Evolutionary conservation across 2,329 filamentous ascomycete genomes (phyloP).

Genomic region (Trichoderma atrobrunneum): DNA sequence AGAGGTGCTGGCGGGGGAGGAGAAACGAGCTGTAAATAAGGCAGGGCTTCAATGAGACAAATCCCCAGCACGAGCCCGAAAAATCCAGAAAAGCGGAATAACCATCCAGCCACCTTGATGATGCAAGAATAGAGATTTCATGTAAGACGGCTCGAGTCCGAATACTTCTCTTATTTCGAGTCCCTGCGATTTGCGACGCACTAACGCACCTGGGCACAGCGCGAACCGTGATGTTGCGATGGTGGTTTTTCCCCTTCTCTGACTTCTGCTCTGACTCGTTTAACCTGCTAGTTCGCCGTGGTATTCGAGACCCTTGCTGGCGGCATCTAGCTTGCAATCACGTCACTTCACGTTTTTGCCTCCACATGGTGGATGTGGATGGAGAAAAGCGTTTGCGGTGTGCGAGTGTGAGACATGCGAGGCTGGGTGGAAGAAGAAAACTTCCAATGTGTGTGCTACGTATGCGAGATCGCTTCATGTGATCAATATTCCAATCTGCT

Average conservation of each 20-base stretch:
- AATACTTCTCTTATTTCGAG: not conserved
- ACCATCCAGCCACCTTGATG: conserved; percentile 11
- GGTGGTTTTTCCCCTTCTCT: not conserved
- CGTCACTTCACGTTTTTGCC: conserved; percentile 20
- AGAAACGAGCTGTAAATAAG: not conserved
- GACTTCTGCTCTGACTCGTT: conserved; percentile 3
- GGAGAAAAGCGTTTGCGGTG: not conserved
- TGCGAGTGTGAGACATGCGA: not conserved
- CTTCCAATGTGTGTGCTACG: not conserved
- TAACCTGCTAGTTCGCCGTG: not conserved
- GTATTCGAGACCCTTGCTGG: conserved; percentile 1
- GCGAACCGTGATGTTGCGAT: conserved; percentile 6
- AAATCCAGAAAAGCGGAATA: not conserved
- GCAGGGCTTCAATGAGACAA: not conserved
- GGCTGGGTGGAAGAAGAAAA: not conserved
- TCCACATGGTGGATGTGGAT: conserved; percentile 12
- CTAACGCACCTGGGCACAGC: conserved; percentile 18
- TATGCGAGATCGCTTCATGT: not conserved
- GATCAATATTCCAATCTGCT: not conserved
- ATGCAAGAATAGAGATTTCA: conserved; percentile 14
- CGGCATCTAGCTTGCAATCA: conserved; percentile 2
- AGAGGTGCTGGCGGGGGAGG: not conserved
- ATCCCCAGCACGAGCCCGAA: not conserved
- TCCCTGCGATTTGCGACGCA: not conserved
- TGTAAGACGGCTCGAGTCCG: not conserved